phyloP scores from a whole-genome alignment of 1,284 basidiomycete genomes.

The Rhodotorula mucilaginosa region DNA sequence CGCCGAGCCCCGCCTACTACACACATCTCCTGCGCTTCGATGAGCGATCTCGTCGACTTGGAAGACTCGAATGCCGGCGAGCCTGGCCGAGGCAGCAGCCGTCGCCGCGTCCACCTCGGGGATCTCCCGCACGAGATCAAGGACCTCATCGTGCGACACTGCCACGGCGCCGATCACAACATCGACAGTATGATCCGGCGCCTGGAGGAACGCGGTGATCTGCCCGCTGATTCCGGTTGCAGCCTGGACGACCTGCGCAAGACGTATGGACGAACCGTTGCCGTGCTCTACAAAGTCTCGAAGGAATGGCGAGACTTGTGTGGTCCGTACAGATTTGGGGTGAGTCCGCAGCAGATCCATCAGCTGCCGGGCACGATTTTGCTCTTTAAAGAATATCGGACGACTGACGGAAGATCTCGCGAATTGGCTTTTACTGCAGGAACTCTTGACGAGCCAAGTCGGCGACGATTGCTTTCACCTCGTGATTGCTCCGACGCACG shows the following conservation, averaged over 20 bases:
- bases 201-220: not conserved
- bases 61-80: not conserved
- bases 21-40: no score
- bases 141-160: not conserved
- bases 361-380: no score
- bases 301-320: no score
- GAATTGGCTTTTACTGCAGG: not conserved
- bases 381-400: no score
- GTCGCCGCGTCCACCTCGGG: not conserved
- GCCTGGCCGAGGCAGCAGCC: not conserved
- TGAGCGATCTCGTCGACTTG: not conserved
- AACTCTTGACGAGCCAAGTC: not conserved
- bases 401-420: not conserved
- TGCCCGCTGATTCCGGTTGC: not conserved
- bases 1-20: no score
- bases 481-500: not conserved
- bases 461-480: not conserved
- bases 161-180: not conserved
- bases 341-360: not conserved
- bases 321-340: not conserved
- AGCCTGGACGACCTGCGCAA: not conserved
- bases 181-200: not conserved
- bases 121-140: not conserved
- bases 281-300: no score
- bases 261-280: not conserved